Evolutionary conservation across 2,329 filamentous ascomycete genomes (phyloP).

Genomic region (Niveomyces coronatus): DNA sequence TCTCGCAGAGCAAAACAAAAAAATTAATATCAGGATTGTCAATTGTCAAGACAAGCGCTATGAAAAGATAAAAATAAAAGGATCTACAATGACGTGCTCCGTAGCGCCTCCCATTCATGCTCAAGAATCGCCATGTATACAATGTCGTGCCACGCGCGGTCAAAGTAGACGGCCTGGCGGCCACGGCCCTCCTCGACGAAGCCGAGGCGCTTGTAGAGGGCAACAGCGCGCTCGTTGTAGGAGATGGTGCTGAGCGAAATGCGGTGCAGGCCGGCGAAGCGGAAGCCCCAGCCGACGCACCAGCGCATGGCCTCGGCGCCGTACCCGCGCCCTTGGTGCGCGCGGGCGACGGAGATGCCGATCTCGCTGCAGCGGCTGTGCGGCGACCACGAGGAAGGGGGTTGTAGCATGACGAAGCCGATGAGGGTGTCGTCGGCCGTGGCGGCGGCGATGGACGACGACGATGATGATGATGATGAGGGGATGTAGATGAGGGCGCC

Average conservation of each 20-base stretch:
- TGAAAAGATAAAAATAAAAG: too few relatives aligned
- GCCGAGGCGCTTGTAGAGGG: slow-evolving; percentile 30
- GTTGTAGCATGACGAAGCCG: background rate
- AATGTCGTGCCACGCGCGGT: slow-evolving; percentile 26
- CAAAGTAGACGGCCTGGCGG: slow-evolving; percentile 19
- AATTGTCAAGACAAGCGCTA: too few relatives aligned
- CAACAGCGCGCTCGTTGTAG: slow-evolving; percentile 26
- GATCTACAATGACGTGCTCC: too few relatives aligned
- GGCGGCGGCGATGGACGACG: background rate
- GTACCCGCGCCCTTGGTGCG: slow-evolving; percentile 28
- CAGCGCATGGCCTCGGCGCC: slow-evolving; percentile 33
- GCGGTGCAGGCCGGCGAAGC: slow-evolving; percentile 27
- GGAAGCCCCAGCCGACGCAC: slow-evolving; percentile 33
- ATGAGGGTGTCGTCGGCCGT: background rate
- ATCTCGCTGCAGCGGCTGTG: slow-evolving; percentile 13
- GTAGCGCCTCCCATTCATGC: slow-evolving; percentile 20
- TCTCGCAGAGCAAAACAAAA: too few relatives aligned
- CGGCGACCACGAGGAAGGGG: too few relatives aligned
- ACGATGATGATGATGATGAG: background rate
- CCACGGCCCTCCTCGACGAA: slow-evolving; percentile 30
- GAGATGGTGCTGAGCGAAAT: slow-evolving; percentile 27
- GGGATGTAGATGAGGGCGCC: background rate
- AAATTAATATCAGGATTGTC: too few relatives aligned
- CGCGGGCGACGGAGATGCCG: slow-evolving; percentile 22
- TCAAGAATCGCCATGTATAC: slow-evolving; percentile 24